Evolutionary conservation across 2,329 filamentous ascomycete genomes (phyloP), one percentile per base, ranked within the genome.

Genomic region (Diaporthe ampelina): DNA sequence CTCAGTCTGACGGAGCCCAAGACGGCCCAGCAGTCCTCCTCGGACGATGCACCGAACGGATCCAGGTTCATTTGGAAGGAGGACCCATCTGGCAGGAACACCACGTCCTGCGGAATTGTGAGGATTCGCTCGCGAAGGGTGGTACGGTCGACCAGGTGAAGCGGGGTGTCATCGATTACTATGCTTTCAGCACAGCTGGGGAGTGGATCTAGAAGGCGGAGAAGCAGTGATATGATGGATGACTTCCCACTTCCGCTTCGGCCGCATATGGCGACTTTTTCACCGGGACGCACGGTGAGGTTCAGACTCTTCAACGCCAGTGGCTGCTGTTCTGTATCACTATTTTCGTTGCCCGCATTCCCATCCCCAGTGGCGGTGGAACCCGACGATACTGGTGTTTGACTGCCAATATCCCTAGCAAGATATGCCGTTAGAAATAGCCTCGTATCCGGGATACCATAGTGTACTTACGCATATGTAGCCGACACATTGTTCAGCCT

Each of bases 31-130:
- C 43, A 68, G 10, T 68, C 63, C 21, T 29, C 29, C 2, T 40
- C 63, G 11, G 19, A 21, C 6, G 63, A 52, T 7, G 7, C 19
- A 17, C 63, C 32, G 21, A 50, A 79, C 0, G 84, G 83, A 58
- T 86, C 85, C 0, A 86, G 78, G 61, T 87, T 86, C 15, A 77
- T 72, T 43, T 78, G 78, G 61, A 85, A 81, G 1, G 79, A 82
- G 65, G 80, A 83, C 8, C 81, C 83, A 45, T 83, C 85, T 0
- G 83, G 84, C 0, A 88, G 79, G 77, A 89, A 88, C 6, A 87
- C 83, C 1, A 86, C 78, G 8, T 89, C 87, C 77, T 89, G 87
- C 0, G 88, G 86, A 0, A 89, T 79, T 0, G 85, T 84, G 29
- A 87, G 85, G 32, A 89, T 79, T 0, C 84, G 84, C 32, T 83